A percentile compares a stretch with the other conserved stretches of the same genome.
phyloP scores from a whole-genome alignment of 352 stramenopile genomes.

The Pythium aristosporum region DNA sequence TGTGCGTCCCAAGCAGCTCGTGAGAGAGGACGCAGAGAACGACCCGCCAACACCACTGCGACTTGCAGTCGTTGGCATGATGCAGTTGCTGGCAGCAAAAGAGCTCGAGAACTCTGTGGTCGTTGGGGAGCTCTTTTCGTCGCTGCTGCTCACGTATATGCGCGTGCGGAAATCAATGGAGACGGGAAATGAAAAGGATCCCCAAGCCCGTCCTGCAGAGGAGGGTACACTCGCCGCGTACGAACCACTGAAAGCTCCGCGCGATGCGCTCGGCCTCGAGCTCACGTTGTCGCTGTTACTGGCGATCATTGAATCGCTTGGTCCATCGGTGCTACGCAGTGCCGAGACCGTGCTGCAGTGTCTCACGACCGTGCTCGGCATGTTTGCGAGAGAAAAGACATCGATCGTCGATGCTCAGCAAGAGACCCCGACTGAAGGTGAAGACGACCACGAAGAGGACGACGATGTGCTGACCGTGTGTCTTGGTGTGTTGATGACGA shows the following conservation, averaged over 20 bases:
- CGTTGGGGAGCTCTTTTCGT: slow-evolving; percentile 74
- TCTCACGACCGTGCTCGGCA: slow-evolving; percentile 67
- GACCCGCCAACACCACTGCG: slow-evolving; percentile 33
- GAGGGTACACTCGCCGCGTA: slow-evolving; percentile 7
- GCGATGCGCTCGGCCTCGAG: slow-evolving; percentile 41
- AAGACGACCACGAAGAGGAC: slow-evolving; percentile 52
- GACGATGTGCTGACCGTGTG: slow-evolving; percentile 80
- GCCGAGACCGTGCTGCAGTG: slow-evolving; percentile 62
- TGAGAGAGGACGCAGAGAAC: slow-evolving; percentile 3
- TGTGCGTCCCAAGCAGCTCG: not conserved
- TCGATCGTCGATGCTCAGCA: slow-evolving; percentile 15
- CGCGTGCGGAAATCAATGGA: slow-evolving; percentile 37
- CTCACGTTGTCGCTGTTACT: slow-evolving; percentile 66
- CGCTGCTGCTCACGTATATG: slow-evolving; percentile 80
- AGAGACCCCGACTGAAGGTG: slow-evolving; percentile 10
- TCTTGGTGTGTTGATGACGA: slow-evolving; percentile 74
- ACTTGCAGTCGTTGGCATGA: slow-evolving; percentile 41
- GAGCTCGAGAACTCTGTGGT: slow-evolving; percentile 63
- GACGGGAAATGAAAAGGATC: not conserved
- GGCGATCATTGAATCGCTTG: slow-evolving; percentile 68
- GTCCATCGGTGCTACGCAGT: slow-evolving; percentile 71
- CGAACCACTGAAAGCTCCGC: slow-evolving; percentile 30
- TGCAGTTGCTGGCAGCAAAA: slow-evolving; percentile 59
- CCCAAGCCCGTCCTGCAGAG: not conserved
- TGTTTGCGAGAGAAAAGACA: slow-evolving; percentile 35